A percentile compares a stretch with the other conserved stretches of the same genome.
phyloP scores from a whole-genome alignment of 2,329 filamentous ascomycete genomes.

The Leptosphaerulina australis region DNA sequence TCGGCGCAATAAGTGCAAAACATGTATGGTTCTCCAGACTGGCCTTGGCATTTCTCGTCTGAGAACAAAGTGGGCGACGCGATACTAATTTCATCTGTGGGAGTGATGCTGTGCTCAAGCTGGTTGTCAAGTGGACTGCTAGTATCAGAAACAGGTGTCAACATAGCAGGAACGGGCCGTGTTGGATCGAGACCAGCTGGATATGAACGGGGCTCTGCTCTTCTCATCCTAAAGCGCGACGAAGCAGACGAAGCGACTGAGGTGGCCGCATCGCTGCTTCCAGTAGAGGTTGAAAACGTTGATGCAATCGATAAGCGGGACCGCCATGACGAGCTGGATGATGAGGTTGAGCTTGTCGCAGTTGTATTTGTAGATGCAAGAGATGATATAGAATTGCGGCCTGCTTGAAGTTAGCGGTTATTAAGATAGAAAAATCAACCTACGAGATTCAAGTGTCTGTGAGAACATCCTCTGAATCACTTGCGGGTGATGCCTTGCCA shows the following conservation, averaged over 20 bases:
- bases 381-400: slow-evolving; percentile 45
- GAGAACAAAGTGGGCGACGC: slow-evolving; percentile 32
- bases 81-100: slow-evolving; percentile 42
- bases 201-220: slow-evolving; percentile 45
- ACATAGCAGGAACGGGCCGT: slow-evolving; percentile 38
- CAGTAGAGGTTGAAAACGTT: slow-evolving; percentile 39
- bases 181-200: slow-evolving; percentile 43
- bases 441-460: slow-evolving; percentile 46
- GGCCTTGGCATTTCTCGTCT: slow-evolving; percentile 31
- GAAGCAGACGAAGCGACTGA: slow-evolving; percentile 41
- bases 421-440: slow-evolving; percentile 15
- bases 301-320: slow-evolving; percentile 45
- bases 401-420: slow-evolving; percentile 33
- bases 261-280: slow-evolving; percentile 36
- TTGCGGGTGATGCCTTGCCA: slow-evolving; percentile 45
- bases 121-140: slow-evolving; percentile 42
- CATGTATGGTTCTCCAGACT: slow-evolving; percentile 43
- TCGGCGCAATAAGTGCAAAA: slow-evolving; percentile 50
- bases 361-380: slow-evolving; percentile 41
- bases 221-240: slow-evolving; percentile 38
- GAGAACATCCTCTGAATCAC: slow-evolving; percentile 47
- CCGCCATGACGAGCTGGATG: slow-evolving; percentile 41
- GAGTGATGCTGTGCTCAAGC: slow-evolving; percentile 37
- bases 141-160: slow-evolving; percentile 40
- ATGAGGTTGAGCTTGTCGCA: slow-evolving; percentile 38